Conservation (phyloP, 1,139 yeast genomes). For the Blastobotrys capitulatus region DNA sequence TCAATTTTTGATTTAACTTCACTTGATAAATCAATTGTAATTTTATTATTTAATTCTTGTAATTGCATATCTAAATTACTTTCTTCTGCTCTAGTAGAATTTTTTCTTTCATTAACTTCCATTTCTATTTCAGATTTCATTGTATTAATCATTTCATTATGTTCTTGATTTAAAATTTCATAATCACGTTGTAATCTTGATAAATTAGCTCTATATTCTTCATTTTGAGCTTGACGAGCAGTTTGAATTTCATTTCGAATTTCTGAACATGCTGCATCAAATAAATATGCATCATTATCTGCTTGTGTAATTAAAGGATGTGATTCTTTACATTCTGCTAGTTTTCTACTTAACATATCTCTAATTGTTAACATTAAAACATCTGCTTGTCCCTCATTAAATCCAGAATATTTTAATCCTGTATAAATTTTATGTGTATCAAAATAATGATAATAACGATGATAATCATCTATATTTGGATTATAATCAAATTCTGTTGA, state of each 20-base stretch:
- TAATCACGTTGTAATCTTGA: conserved; percentile 64
- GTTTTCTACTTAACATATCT: conserved; percentile 36
- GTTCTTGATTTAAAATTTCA: conserved; percentile 71
- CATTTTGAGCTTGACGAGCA: conserved; percentile 64
- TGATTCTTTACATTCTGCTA: conserved; percentile 52
- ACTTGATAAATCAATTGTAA: conserved; percentile 74
- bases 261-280: conserved; percentile 92
- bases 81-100: conserved; percentile 74
- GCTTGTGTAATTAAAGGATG: conserved; percentile 65
- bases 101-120: conserved; percentile 79
- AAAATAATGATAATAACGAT: conserved; percentile 29
- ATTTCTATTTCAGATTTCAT: conserved; percentile 73
- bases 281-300: conserved; percentile 80
- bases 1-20: conserved; percentile 85
- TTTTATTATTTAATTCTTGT: conserved; percentile 82
- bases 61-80: conserved; percentile 63
- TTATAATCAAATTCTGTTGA: conserved; percentile 9
- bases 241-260: conserved; percentile 72
- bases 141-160: conserved; percentile 63
- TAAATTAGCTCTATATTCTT: conserved; percentile 61
- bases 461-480: conserved; percentile 9
- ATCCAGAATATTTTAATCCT: conserved; percentile 34
- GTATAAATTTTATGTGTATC: conserved; percentile 38
- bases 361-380: conserved; percentile 35
- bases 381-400: conserved; percentile 38